Evolutionary conservation across 495 filamentous ascomycete genomes (phyloP), one percentile per base, ranked within the genome.

Genomic region (Parathielavia hyrcaniae): DNA sequence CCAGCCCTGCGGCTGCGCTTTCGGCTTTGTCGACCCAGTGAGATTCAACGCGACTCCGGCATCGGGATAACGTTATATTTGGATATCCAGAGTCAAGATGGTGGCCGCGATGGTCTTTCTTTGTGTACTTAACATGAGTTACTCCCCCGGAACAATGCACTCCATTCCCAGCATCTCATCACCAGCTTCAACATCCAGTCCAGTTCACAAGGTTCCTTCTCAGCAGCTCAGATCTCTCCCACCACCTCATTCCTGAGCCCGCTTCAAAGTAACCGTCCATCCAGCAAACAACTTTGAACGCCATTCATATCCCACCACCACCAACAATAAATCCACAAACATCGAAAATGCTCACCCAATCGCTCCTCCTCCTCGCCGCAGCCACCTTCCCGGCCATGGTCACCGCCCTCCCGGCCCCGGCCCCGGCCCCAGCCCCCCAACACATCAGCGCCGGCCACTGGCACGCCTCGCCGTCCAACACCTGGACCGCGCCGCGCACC

Each of bases 311-410:
- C 23, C 41, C 38, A 26, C 12, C 22, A 9, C 46, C 32, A 35
- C 50, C 43, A 17, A 55, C n/a, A n/a, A n/a, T n/a, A n/a, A n/a
- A n/a, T n/a, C n/a, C n/a, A n/a, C n/a, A n/a, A n/a, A n/a, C n/a
- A n/a, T n/a, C n/a, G 57, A 65, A 45, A 32, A 65, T 68, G 66
- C 19, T 57, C 57, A 23, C 54, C 54, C 41, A 55, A 12, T 51
- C 44, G 10, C n/a, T 56, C 55, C 32, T 61, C 57, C 17, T 61
- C 55, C 32, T 60, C 13, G 26, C 46, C 12, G 26, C 26, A 23
- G 23, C 57, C 23, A 43, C 53, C 44, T 23, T 56, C 48, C 16
- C 36, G 49, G 4, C 39, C 38, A 30, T 48, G n/a, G 17, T 51
- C 34, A 59, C 66, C 32, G 66, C 63, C 5, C 63, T n/a, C 44